These are phyloP conservation scores for Sugiyamaella grinbergsii DNA, from an alignment of 1,139 yeast genomes.

Conservation along the genomic window DNA sequence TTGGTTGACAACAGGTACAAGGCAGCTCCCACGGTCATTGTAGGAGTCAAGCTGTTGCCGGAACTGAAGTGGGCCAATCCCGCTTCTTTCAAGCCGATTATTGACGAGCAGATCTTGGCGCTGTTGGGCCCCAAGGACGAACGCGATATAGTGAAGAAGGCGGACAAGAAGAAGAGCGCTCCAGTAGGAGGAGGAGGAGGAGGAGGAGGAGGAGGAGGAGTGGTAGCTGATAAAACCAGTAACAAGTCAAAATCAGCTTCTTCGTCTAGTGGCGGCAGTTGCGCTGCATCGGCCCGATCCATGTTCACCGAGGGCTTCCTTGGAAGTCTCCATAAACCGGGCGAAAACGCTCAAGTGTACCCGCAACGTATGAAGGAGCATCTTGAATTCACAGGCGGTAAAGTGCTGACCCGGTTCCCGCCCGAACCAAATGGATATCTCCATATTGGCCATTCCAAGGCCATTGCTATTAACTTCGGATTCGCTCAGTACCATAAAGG, in stretches of 20 bases:
- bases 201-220: too few relatives aligned
- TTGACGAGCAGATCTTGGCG: slow-evolving; percentile 71
- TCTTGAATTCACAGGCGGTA: slow-evolving; percentile 72
- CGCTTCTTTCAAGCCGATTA: slow-evolving; percentile 76
- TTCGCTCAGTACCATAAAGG: slow-evolving; percentile 86
- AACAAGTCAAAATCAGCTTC: too few relatives aligned
- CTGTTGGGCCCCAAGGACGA: slow-evolving; percentile 94
- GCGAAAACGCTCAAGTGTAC: slow-evolving; percentile 87
- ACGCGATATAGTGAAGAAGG: slow-evolving; percentile 81
- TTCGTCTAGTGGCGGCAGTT: slow-evolving; percentile 43
- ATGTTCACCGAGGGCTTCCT: slow-evolving; percentile 96
- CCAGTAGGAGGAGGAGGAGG: too few relatives aligned
- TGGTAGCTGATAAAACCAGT: too few relatives aligned
- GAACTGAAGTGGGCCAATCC: slow-evolving; percentile 92
- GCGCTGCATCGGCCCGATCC: slow-evolving; percentile 49
- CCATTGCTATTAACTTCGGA: slow-evolving; percentile 95
- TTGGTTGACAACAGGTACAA: slow-evolving; percentile 75
- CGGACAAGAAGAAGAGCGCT: slow-evolving; percentile 48
- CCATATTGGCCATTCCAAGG: slow-evolving; percentile 98
- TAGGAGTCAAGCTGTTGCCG: slow-evolving; percentile 71
- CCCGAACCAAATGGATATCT: slow-evolving; percentile 98
- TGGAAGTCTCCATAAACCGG: slow-evolving; percentile 93
- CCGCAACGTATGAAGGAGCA: slow-evolving; percentile 85
- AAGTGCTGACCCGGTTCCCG: slow-evolving; percentile 92
- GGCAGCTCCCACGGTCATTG: slow-evolving; percentile 72